These are phyloP conservation scores for Crithidia sp. DNA, from an alignment of 208 protist species.

Conservation along the genomic window DNA sequence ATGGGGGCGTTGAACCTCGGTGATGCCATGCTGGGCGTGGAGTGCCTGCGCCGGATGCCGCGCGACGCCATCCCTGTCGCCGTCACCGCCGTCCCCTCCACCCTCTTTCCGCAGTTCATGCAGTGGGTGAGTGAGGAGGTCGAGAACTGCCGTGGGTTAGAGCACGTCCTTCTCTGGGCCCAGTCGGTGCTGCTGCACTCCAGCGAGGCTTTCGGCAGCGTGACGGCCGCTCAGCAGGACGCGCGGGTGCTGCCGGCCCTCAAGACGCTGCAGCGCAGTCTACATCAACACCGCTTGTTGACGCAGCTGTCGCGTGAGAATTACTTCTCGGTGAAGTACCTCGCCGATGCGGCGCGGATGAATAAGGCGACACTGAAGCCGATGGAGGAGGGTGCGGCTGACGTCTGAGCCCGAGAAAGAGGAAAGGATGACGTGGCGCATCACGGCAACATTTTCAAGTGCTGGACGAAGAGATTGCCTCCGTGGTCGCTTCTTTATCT, in stretches of 20 bases:
- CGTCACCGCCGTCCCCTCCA: slow-evolving; percentile 71
- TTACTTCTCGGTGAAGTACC: slow-evolving; percentile 88
- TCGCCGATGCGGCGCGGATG: slow-evolving; percentile 77
- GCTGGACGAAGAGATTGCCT: no score
- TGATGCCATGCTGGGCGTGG: slow-evolving; percentile 72
- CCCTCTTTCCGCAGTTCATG: slow-evolving; percentile 69
- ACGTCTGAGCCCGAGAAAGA: not conserved
- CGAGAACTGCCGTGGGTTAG: slow-evolving; percentile 59
- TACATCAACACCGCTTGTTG: slow-evolving; percentile 72
- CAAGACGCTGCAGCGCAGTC: slow-evolving; percentile 66
- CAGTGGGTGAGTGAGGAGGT: slow-evolving; percentile 86
- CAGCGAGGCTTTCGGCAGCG: slow-evolving; percentile 62
- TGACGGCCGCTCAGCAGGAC: slow-evolving; percentile 43
- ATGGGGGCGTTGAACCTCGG: slow-evolving; percentile 84
- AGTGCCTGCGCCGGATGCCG: slow-evolving; percentile 83
- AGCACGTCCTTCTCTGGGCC: slow-evolving; percentile 86
- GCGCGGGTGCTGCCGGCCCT: slow-evolving; percentile 59
- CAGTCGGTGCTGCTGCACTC: slow-evolving; percentile 86
- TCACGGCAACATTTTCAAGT: no score
- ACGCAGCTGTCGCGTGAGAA: slow-evolving; percentile 82
- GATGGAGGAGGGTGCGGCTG: slow-evolving; percentile 24
- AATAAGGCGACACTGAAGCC: slow-evolving; percentile 49
- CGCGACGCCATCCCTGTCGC: slow-evolving; percentile 80
- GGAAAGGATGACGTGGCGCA: no score
- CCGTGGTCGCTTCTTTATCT: no score